A percentile compares a stretch with the other conserved stretches of the same genome.
Conservation (phyloP, 768 basidiomycete species). For the Suillus paluster region DNA sequence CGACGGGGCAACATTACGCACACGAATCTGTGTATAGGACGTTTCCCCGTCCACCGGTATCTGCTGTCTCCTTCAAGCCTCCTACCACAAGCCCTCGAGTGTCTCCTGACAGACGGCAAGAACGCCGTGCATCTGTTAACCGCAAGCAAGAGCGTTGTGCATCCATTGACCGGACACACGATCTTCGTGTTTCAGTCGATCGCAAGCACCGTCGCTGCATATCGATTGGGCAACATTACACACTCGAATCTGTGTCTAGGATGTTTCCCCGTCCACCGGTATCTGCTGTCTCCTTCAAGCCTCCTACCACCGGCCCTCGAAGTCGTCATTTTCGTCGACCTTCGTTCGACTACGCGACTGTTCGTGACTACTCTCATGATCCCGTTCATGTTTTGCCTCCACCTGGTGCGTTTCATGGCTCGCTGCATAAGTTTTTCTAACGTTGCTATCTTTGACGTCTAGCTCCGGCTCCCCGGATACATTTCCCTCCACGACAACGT, state of each 20-base stretch:
- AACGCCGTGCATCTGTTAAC: slow-evolving; percentile 2
- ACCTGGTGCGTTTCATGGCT: not conserved
- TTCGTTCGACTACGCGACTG: not conserved
- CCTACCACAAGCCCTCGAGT: not conserved
- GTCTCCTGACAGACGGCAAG: too few relatives aligned
- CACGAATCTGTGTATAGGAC: not conserved
- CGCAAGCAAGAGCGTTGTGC: not conserved
- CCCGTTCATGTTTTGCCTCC: not conserved
- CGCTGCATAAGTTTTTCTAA: not conserved
- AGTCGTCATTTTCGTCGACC: not conserved
- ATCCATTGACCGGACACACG: not conserved
- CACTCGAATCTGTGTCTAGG: not conserved
- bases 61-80: slow-evolving; percentile 6
- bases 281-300: slow-evolving; percentile 5
- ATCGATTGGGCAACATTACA: not conserved
- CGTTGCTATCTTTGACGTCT: not conserved
- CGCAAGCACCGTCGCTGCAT: not conserved
- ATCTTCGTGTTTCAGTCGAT: not conserved
- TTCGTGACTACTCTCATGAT: not conserved
- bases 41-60: slow-evolving; percentile 1
- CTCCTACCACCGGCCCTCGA: not conserved
- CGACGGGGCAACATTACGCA: not conserved
- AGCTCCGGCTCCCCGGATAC: not conserved
- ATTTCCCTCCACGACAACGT: not conserved
- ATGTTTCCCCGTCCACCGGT: slow-evolving; percentile 2